Percentiles rank a stretch among this genome's conserved stretches.
phyloP scores from a whole-genome alignment of 768 basidiomycete species.

The Kwoniella newhampshirensis region DNA sequence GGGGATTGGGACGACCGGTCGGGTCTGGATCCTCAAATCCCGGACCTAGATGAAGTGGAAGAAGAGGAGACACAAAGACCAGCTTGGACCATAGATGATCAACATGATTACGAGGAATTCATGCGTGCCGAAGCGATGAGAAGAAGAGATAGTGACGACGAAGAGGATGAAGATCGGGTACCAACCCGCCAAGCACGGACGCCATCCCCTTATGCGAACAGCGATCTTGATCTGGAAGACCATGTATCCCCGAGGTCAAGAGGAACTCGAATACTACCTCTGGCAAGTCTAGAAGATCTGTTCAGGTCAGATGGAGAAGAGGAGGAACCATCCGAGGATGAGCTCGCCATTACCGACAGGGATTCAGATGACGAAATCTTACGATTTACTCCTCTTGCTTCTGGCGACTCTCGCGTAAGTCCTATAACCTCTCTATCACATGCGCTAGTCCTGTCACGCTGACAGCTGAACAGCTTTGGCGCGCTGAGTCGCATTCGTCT shows the following conservation, averaged over 20 bases:
- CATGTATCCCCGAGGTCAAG: conserved; percentile 1
- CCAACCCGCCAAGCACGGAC: neutral
- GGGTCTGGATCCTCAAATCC: conserved; percentile 23
- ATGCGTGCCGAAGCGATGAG: conserved; percentile 27
- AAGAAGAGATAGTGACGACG: conserved; percentile 2
- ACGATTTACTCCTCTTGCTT: neutral
- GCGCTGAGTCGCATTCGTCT: neutral
- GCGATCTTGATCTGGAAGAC: too few species aligned
- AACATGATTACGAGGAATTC: conserved; percentile 35
- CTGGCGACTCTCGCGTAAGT: neutral
- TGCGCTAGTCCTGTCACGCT: too few species aligned
- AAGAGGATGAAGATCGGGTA: neutral
- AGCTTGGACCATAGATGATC: conserved; percentile 31
- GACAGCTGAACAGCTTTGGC: neutral
- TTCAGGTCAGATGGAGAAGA: conserved; percentile 18
- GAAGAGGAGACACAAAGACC: neutral
- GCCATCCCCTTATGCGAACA: too few species aligned
- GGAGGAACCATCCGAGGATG: conserved; percentile 11
- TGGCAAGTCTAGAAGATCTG: conserved; percentile 11
- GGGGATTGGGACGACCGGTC: conserved; percentile 34
- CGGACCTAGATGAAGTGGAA: conserved; percentile 4
- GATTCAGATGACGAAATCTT: neutral
- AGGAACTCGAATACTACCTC: conserved; percentile 10
- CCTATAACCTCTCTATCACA: neutral
- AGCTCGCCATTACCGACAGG: conserved; percentile 2